Conservation (phyloP, 306 rosid species). For the Biancaea sappan region DNA sequence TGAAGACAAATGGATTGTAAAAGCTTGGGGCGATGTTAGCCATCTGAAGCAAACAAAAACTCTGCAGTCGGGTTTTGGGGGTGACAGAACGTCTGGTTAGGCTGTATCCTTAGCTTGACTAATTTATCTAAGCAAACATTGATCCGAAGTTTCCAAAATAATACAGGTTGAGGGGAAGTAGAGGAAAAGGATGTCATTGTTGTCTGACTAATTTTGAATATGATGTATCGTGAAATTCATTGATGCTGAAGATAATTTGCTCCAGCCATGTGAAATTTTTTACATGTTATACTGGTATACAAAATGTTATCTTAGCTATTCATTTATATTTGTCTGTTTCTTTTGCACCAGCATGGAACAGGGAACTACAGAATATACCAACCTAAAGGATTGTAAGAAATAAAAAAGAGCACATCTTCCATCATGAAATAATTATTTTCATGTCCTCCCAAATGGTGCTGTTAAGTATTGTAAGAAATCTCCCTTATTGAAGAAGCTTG, state of each 20-base stretch:
- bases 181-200: neutral
- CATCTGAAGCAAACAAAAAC: slow-evolving; percentile 63
- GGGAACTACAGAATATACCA: no score
- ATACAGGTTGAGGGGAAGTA: slow-evolving; percentile 9
- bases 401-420: no score
- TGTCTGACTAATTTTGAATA: neutral
- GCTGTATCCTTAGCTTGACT: slow-evolving; percentile 10
- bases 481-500: no score
- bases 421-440: no score
- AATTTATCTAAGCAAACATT: neutral
- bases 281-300: slow-evolving; percentile 7
- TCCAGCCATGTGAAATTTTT: neutral
- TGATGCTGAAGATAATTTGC: slow-evolving; percentile 10
- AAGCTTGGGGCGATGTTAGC: slow-evolving; percentile 77
- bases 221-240: neutral
- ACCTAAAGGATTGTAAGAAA: no score
- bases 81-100: slow-evolving; percentile 83
- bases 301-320: neutral
- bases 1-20: slow-evolving; percentile 63
- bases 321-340: no score
- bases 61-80: slow-evolving; percentile 83
- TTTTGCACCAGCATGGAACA: no score
- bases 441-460: no score
- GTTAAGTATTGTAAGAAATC: no score
- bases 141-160: neutral